phyloP scores from a whole-genome alignment of 2,329 filamentous ascomycete species.

The Fusarium haematococcum region DNA sequence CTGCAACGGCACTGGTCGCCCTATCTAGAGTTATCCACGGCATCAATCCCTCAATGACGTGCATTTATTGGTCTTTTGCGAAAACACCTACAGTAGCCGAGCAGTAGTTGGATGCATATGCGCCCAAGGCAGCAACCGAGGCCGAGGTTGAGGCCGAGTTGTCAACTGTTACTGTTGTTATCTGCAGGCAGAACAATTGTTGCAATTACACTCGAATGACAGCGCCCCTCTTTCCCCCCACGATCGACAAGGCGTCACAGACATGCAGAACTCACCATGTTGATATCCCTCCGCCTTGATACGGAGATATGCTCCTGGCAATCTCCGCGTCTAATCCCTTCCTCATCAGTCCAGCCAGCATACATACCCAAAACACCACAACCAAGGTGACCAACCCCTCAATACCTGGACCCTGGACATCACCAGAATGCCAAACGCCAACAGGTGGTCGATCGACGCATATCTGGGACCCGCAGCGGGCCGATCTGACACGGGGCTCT shows the following conservation, averaged over 20 bases:
- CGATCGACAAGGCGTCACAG: constrained; percentile 17
- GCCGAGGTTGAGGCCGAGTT: not conserved
- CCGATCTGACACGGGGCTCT: constrained; percentile 37
- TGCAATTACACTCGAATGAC: not conserved
- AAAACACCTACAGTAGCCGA: constrained; percentile 25
- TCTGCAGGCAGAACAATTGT: not conserved
- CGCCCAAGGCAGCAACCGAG: not conserved
- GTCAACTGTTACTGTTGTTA: not conserved
- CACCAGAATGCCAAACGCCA: constrained; percentile 26
- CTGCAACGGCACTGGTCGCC: not conserved
- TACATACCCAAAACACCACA: not conserved
- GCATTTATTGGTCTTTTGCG: constrained; percentile 1
- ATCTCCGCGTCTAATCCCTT: constrained; percentile 17
- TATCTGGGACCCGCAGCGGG: constrained; percentile 37
- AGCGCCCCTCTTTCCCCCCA: constrained; percentile 11
- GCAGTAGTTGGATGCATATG: constrained; percentile 3
- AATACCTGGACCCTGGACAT: constrained; percentile 17
- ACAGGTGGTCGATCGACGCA: constrained; percentile 33
- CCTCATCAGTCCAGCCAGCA: constrained; percentile 9
- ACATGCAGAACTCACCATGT: constrained; percentile 9
- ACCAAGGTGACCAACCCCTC: not conserved
- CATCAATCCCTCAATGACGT: not conserved
- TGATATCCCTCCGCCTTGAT: constrained; percentile 10
- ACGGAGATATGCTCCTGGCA: constrained; percentile 2
- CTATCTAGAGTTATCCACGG: not conserved